Base-by-base conservation (phyloP, 805 yeast species). In the Saccharomycopsis vini region DNA sequence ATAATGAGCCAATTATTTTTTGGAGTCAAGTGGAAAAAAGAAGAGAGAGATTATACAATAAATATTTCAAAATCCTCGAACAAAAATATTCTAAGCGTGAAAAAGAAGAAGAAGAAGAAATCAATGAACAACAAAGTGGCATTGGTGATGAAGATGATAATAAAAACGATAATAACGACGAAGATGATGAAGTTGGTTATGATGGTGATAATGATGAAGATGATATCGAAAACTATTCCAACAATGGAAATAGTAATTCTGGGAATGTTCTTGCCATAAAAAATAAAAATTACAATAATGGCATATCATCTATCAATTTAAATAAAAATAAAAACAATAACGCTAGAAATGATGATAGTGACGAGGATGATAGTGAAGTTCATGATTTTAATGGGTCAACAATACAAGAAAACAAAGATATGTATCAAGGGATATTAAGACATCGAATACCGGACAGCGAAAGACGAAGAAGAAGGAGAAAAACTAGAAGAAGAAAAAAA, bases 11-110 rank as follows among this genome's bases (percentile, higher is more conserved):
- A 3, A 75, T 84, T 1, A 62, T 79, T 9, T 73, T 74, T 45
- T 78, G 88, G 77, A 79, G 83, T 60, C 62, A 69, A 37, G 63
- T 79, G 7, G 94, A 84, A 54, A 58, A 54, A 18, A 58, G 60
- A 7, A 67, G 95, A 46, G 47, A 52, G 2, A 53, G 54, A 34
- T 49, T 64, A 15, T 53, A 67, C 33, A 46, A 51, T 2, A 61
- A 58, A 19, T 49, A 41, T 40, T 18, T 21, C 3, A 54, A 4
- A 15, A 31, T 36, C 30, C 18, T 49, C 7, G 39, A 44, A 29
- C 23, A 39, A 13, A 42, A 42, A 12, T 28, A 34, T 24, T 18
- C 26, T 15, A 21, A 35, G 31, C 33, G 22, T 12, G 6, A 30
- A 6, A n/a, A 30, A 16, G 7, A 15, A 22, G 29, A 22, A 28